Conservation (phyloP, 1,284 basidiomycete species). For the Agaricales sp. region DNA sequence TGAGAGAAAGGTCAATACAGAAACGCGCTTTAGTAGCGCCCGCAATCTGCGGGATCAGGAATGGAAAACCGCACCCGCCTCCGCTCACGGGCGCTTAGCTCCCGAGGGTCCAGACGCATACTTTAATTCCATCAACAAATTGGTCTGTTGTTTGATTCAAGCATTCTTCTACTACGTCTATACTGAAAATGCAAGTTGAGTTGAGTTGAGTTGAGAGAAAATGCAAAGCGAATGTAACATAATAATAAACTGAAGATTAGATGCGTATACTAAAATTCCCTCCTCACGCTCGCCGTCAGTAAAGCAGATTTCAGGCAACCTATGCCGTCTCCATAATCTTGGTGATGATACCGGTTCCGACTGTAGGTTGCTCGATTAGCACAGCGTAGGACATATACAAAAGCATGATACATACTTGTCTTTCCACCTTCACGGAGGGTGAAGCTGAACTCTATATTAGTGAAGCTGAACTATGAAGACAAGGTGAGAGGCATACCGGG, state of each 20-base stretch:
- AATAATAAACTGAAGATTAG: neutral
- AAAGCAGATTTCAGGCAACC: neutral
- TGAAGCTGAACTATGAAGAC: neutral
- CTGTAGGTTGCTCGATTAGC: conserved; percentile 24
- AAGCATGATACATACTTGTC: conserved; percentile 54
- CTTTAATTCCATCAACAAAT: no score
- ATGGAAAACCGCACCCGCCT: no score
- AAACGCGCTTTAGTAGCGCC: no score
- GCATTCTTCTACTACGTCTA: no score
- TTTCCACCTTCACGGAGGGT: conserved; percentile 96
- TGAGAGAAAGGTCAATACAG: no score
- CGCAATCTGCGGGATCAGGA: no score
- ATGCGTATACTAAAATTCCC: neutral
- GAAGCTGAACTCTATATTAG: conserved; percentile 42
- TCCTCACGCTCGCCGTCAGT: neutral
- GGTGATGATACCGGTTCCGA: conserved; percentile 88
- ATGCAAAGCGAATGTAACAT: neutral
- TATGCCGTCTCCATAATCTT: conserved; percentile 53
- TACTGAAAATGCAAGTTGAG: no score
- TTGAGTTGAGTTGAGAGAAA: neutral
- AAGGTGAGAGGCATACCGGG: conserved; percentile 41
- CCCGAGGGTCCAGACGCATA: no score
- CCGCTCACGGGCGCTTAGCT: no score
- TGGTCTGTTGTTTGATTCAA: no score
- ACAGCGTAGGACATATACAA: conserved; percentile 3